Evolutionary conservation across 1,284 basidiomycete genomes (phyloP), one percentile per base, ranked within the genome.

Genomic region (Microbotryum violaceum): DNA sequence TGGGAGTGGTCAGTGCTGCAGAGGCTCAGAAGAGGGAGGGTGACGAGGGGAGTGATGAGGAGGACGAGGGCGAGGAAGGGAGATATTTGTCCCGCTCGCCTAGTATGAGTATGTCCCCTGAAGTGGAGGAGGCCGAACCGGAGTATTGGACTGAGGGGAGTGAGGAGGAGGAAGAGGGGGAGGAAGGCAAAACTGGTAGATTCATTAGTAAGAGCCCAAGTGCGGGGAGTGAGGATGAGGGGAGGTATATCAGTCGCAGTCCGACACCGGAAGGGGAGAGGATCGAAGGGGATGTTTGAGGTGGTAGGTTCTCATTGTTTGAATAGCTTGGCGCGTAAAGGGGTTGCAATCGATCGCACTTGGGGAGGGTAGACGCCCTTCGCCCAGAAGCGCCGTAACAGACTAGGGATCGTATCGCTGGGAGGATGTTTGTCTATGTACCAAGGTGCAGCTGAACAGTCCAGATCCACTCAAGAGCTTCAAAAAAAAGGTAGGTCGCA

Each of bases 1-100:
- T 94, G 82, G 85, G 73, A 2, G 65, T 70, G 9, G 64, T 64
- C 42, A 60, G 51, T 7, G 61, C 37, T 2, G 57, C 57, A 23
- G 64, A 51, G 16, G 61, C 57, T 44, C 59, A 58, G 25, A 27
- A 52, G 2, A 61, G 58, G 14, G 64, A 61, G 25, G 54, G 54
- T 2, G 57, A 58, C n/a, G 64, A 49, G 16, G 61, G 56, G 47
- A 59, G 57, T 21, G 33, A 52, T 1, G 62, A 58, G 14, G 64
- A 61, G 25, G 54, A 52, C 2, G 67, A 58, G 33, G 56, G 53
- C 23, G 66, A 42, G 8, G 60, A 59, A 27, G 66, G 56, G 27
- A 27, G 64, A 51, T 64, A 69, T 56, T 9, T 69, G 42, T 61
- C 56, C 46, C 50, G 67, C n/a, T 60, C 54, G 23, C 64, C 62